Percentiles rank a stretch among this genome's conserved stretches.
Conservation (phyloP, 2,329 filamentous ascomycete species). For the Claviceps pusilla region DNA sequence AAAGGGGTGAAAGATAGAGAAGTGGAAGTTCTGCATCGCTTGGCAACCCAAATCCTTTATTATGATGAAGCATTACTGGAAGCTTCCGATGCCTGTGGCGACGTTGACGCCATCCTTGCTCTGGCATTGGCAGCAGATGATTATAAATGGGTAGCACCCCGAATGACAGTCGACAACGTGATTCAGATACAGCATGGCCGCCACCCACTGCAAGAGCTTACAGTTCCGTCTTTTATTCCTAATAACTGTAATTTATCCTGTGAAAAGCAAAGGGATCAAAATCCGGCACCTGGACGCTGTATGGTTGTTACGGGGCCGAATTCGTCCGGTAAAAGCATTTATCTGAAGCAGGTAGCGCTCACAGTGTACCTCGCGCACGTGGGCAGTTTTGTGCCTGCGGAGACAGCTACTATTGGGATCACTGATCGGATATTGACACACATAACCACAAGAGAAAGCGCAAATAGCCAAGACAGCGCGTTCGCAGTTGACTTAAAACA, state of each 20-base stretch:
- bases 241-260: constrained; percentile 63
- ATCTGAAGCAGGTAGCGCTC: constrained; percentile 81
- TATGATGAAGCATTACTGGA: constrained; percentile 50
- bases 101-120: constrained; percentile 74
- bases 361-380: constrained; percentile 88
- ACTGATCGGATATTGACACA: constrained; percentile 88
- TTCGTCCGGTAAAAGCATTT: constrained; percentile 91
- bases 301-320: constrained; percentile 85
- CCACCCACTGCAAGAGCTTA: constrained; percentile 75
- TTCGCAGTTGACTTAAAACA: constrained; percentile 76
- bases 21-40: constrained; percentile 69
- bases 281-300: constrained; percentile 22
- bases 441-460: constrained; percentile 57
- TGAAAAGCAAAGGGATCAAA: constrained; percentile 26
- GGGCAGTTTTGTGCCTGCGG: constrained; percentile 80
- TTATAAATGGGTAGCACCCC: constrained; percentile 56
- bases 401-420: constrained; percentile 60
- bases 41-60: constrained; percentile 56
- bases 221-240: constrained; percentile 64
- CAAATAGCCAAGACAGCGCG: constrained; percentile 43
- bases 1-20: constrained; percentile 49
- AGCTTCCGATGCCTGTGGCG: constrained; percentile 69
- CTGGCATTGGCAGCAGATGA: constrained; percentile 61
- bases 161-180: constrained; percentile 53
- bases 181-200: constrained; percentile 65